phyloP scores from a whole-genome alignment of 805 yeast genomes.

The Metschnikowia henanensis region DNA sequence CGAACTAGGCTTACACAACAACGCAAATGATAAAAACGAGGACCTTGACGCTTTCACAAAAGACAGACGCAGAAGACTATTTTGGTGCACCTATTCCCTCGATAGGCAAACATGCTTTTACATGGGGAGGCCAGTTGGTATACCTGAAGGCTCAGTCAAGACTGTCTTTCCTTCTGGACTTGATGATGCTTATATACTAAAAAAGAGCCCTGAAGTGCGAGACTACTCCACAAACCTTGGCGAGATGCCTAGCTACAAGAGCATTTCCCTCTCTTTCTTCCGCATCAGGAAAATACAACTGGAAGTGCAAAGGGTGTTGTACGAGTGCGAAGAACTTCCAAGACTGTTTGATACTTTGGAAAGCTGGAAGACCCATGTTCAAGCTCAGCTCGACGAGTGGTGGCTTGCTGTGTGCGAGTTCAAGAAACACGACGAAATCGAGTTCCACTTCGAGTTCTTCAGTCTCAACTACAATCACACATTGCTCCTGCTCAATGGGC shows the following conservation, averaged over 20 bases:
- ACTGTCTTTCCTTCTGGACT: conserved; percentile 70
- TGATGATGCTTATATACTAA: conserved; percentile 67
- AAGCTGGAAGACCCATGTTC: conserved; percentile 64
- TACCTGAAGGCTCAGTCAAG: conserved; percentile 76
- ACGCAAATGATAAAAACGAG: conserved; percentile 32
- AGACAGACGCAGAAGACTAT: conserved; percentile 60
- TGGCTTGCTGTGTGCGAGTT: conserved; percentile 49
- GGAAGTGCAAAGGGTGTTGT: conserved; percentile 68
- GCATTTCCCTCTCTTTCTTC: conserved; percentile 66
- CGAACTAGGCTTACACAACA: conserved; percentile 83
- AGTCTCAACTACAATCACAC: conserved; percentile 78
- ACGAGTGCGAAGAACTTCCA: conserved; percentile 73
- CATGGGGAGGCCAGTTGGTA: conserved; percentile 84
- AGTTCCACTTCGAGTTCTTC: conserved; percentile 69
- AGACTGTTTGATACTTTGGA: conserved; percentile 51
- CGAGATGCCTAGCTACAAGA: conserved; percentile 59
- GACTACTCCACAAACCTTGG: conserved; percentile 36
- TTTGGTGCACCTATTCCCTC: conserved; percentile 87
- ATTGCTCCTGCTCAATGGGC: conserved; percentile 67
- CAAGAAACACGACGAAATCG: conserved; percentile 59
- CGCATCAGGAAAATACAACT: conserved; percentile 73
- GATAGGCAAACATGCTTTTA: conserved; percentile 88
- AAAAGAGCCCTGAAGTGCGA: conserved; percentile 22
- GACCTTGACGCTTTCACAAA: conserved; percentile 52
- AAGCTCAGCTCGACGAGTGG: conserved; percentile 63